Evolutionary conservation across 768 basidiomycete species (phyloP).

Genomic region (Macrocybe gigantea): DNA sequence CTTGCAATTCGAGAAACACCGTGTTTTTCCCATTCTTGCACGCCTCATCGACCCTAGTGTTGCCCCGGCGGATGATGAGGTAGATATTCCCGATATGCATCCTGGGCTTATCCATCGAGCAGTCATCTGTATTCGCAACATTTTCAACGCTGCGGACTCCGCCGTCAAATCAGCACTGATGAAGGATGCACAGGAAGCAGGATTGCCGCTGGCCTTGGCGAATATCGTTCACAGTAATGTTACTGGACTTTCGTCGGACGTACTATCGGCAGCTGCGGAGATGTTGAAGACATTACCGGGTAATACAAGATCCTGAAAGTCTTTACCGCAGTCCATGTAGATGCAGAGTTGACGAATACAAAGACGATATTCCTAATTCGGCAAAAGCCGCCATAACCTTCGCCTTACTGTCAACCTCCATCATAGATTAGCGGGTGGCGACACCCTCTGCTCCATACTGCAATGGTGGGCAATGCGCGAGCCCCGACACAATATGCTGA

Average conservation of each 20-base stretch:
- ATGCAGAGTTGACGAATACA: too few species aligned
- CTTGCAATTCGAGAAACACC: constrained; percentile 60
- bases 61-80: constrained; percentile 23
- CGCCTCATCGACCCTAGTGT: constrained; percentile 60
- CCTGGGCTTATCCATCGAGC: constrained; percentile 74
- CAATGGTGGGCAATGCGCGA: neutral
- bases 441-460: neutral
- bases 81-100: constrained; percentile 30
- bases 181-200: constrained; percentile 44
- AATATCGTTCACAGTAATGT: constrained; percentile 36
- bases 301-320: neutral
- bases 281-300: constrained; percentile 32
- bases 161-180: constrained; percentile 35
- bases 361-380: neutral
- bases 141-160: constrained; percentile 42
- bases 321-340: too few species aligned
- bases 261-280: constrained; percentile 47
- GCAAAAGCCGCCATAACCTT: neutral
- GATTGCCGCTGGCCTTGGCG: constrained; percentile 49
- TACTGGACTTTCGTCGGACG: constrained; percentile 9
- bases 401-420: neutral
- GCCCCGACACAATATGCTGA: neutral
- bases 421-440: too few species aligned
- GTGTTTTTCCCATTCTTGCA: constrained; percentile 60
- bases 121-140: constrained; percentile 65